These are phyloP conservation scores for Leccinum discolor DNA, from an alignment of 1,284 basidiomycete genomes.

Conservation along the genomic window DNA sequence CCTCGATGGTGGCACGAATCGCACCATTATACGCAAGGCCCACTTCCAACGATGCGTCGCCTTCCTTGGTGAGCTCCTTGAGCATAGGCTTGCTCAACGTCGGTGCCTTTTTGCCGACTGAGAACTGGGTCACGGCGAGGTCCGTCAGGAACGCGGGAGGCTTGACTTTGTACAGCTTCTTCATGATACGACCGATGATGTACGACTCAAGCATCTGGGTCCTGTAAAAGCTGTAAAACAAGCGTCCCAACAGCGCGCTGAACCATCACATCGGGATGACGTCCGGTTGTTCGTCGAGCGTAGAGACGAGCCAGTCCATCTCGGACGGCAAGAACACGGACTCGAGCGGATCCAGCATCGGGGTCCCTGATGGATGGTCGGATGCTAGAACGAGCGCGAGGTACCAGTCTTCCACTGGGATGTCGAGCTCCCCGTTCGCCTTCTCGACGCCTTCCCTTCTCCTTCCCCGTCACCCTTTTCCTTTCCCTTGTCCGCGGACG, in stretches of 20 bases:
- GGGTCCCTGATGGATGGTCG: slow-evolving; percentile 56
- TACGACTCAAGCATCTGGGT: slow-evolving; percentile 81
- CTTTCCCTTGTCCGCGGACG: slow-evolving; percentile 31
- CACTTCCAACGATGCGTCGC: slow-evolving; percentile 89
- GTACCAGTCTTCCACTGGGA: slow-evolving; percentile 90
- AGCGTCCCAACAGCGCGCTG: slow-evolving; percentile 88
- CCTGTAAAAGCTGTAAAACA: slow-evolving; percentile 92
- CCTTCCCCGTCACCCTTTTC: slow-evolving; percentile 8
- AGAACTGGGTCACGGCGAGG: slow-evolving; percentile 86
- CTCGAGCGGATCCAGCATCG: slow-evolving; percentile 55
- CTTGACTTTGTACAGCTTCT: slow-evolving; percentile 91
- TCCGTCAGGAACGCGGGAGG: slow-evolving; percentile 87
- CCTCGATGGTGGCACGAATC: slow-evolving; percentile 86
- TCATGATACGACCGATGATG: slow-evolving; percentile 89
- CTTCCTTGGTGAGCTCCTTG: slow-evolving; percentile 70
- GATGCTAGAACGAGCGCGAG: slow-evolving; percentile 79
- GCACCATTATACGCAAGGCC: slow-evolving; percentile 85
- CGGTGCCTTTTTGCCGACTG: slow-evolving; percentile 82
- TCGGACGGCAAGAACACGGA: slow-evolving; percentile 76
- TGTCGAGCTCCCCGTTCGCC: slow-evolving; percentile 53
- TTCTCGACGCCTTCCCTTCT: slow-evolving; percentile 35
- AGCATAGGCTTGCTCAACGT: slow-evolving; percentile 95
- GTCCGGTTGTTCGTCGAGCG: slow-evolving; percentile 90
- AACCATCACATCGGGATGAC: slow-evolving; percentile 97
- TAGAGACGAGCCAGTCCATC: slow-evolving; percentile 84